Evolutionary conservation across 164 flowering plant species (phyloP).

Genomic region (Aristolochia californica): DNA sequence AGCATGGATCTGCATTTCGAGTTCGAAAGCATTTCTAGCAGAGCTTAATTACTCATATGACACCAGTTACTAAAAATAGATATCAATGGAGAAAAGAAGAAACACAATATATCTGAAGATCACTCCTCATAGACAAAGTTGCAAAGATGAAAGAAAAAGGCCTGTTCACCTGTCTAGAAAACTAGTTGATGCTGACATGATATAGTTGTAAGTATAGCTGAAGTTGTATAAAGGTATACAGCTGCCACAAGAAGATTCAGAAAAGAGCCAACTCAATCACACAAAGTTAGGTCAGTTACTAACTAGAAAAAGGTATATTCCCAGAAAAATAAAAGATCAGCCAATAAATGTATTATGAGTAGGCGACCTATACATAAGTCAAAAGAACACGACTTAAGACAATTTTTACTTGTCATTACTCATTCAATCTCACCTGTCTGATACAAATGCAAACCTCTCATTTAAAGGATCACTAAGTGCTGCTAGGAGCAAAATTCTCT

Average conservation of each 20-base stretch:
- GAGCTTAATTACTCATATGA: too few relatives aligned
- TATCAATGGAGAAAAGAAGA: neutral
- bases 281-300: neutral
- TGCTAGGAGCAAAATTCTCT: conserved; percentile 69
- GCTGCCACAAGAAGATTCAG: conserved; percentile 44
- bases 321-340: too few relatives aligned
- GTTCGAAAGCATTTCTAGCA: too few relatives aligned
- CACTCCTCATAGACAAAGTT: neutral
- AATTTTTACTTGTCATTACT: neutral
- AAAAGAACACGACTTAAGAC: too few relatives aligned
- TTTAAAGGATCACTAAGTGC: conserved; percentile 70
- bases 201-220: conserved; percentile 89
- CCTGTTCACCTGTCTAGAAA: conserved; percentile 88
- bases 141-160: neutral
- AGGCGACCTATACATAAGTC: too few relatives aligned
- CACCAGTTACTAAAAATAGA: neutral
- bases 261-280: conserved; percentile 6
- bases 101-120: neutral
- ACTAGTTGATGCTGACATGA: conserved; percentile 84
- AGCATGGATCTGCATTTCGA: too few relatives aligned
- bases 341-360: too few relatives aligned
- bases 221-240: conserved; percentile 94
- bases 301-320: too few relatives aligned
- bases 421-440: conserved; percentile 62
- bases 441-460: conserved; percentile 75